Conservation (phyloP, 768 basidiomycete species). For the Dacryopinax spathularia region DNA sequence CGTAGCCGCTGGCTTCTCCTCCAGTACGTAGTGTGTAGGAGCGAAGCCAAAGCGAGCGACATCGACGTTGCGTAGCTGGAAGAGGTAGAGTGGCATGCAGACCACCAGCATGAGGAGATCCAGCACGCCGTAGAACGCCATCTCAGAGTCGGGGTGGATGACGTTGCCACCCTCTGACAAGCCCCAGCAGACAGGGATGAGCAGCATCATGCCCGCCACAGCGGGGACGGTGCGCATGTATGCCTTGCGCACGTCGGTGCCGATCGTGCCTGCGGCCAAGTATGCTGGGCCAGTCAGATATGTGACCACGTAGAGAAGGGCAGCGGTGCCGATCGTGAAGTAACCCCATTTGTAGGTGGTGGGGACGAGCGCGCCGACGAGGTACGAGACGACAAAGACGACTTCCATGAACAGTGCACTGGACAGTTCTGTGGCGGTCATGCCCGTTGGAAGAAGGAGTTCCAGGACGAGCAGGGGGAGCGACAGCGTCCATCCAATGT, state of each 20-base stretch:
- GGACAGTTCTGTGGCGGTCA: constrained; percentile 38
- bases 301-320: constrained; percentile 33
- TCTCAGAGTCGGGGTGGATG: constrained; percentile 38
- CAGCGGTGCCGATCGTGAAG: constrained; percentile 34
- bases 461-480: constrained; percentile 38
- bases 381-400: constrained; percentile 27
- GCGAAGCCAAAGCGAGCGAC: no score
- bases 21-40: no score
- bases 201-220: constrained; percentile 38
- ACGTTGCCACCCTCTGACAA: constrained; percentile 38
- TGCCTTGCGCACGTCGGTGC: constrained; percentile 17
- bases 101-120: no score
- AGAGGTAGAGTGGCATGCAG: constrained; percentile 23
- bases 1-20: no score
- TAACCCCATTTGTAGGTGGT: constrained; percentile 43
- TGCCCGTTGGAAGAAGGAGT: constrained; percentile 34
- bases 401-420: constrained; percentile 34
- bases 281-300: constrained; percentile 12
- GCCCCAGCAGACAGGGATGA: constrained; percentile 46
- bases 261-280: constrained; percentile 18
- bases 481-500: constrained; percentile 44
- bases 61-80: constrained; percentile 15
- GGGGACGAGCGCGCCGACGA: constrained; percentile 37
- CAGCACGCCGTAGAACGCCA: constrained; percentile 41
- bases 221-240: constrained; percentile 29